Conservation (phyloP, 2,329 filamentous ascomycete species). For the Pyricularia grisea region DNA sequence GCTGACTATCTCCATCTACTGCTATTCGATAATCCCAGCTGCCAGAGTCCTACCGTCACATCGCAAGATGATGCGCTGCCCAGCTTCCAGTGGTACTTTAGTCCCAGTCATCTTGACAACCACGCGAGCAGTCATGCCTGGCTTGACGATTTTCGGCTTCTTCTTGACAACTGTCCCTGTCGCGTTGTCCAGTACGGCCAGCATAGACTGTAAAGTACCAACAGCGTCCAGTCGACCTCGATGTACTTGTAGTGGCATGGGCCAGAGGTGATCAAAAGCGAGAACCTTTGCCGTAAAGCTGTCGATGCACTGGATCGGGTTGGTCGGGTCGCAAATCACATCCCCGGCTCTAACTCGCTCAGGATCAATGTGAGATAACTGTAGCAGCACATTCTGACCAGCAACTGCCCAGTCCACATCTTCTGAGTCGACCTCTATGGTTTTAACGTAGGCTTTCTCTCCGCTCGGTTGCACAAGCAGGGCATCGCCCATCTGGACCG, state of each 20-base stretch:
- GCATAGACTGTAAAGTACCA: constrained; percentile 62
- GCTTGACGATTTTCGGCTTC: constrained; percentile 75
- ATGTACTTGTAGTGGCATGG: constrained; percentile 84
- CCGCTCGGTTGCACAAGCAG: constrained; percentile 72
- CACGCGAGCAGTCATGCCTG: constrained; percentile 68
- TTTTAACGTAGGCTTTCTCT: constrained; percentile 73
- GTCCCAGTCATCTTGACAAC: constrained; percentile 58
- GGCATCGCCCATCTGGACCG: constrained; percentile 73
- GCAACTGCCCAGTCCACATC: constrained; percentile 82
- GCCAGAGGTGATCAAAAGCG: constrained; percentile 82
- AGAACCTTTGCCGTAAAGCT: constrained; percentile 75
- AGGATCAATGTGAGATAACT: constrained; percentile 76
- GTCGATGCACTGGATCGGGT: constrained; percentile 61
- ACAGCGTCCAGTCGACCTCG: constrained; percentile 72
- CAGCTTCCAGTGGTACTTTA: constrained; percentile 70
- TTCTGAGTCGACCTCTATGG: constrained; percentile 66
- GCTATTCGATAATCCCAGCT: constrained; percentile 71
- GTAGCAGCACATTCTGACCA: constrained; percentile 79
- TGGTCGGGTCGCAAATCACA: constrained; percentile 64
- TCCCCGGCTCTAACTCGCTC: constrained; percentile 77
- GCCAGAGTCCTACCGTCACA: constrained; percentile 77
- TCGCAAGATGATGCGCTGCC: constrained; percentile 71
- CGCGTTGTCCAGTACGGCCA: constrained; percentile 68
- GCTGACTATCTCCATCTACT: not conserved
- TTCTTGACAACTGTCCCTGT: constrained; percentile 71